These are phyloP conservation scores for Liquidambar formosana DNA, from an alignment of 164 flowering plant genomes.

Conservation along the genomic window DNA sequence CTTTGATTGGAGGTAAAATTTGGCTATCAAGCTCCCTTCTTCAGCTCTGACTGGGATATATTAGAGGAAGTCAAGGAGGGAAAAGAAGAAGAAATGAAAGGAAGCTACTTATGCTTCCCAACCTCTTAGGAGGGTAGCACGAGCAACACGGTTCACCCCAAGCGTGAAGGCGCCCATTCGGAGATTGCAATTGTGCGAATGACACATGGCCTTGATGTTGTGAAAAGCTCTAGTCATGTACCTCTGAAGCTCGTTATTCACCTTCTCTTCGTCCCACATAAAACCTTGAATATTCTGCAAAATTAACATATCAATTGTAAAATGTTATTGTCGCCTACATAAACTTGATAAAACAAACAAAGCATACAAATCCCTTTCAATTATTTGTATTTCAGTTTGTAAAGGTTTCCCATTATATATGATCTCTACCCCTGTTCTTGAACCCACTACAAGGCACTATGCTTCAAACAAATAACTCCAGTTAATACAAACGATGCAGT, in stretches of 20 bases:
- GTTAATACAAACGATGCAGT: no score
- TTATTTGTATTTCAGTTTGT: background rate
- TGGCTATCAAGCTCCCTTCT: no score
- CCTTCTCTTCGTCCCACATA: conserved; percentile 95
- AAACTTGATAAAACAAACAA: no score
- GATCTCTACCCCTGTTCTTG: no score
- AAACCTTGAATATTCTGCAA: conserved; percentile 95
- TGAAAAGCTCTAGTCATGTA: conserved; percentile 78
- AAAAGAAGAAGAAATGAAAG: background rate
- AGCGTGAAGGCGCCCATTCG: conserved; percentile 95
- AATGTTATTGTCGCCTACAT: no score
- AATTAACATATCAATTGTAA: background rate
- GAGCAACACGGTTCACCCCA: conserved; percentile 86
- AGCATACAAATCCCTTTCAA: background rate
- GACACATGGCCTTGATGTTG: conserved; percentile 74
- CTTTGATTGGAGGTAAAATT: no score
- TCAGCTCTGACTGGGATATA: no score
- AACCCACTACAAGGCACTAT: no score
- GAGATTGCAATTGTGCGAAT: conserved; percentile 69
- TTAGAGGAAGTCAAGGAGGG: background rate
- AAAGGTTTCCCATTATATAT: background rate
- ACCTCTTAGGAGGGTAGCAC: conserved; percentile 75
- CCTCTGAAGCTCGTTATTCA: conserved; percentile 62
- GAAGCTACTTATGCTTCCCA: conserved; percentile 71
- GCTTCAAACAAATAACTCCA: no score